phyloP scores from a whole-genome alignment of 2,329 filamentous ascomycete species.

The Pleoardoris graminearum region DNA sequence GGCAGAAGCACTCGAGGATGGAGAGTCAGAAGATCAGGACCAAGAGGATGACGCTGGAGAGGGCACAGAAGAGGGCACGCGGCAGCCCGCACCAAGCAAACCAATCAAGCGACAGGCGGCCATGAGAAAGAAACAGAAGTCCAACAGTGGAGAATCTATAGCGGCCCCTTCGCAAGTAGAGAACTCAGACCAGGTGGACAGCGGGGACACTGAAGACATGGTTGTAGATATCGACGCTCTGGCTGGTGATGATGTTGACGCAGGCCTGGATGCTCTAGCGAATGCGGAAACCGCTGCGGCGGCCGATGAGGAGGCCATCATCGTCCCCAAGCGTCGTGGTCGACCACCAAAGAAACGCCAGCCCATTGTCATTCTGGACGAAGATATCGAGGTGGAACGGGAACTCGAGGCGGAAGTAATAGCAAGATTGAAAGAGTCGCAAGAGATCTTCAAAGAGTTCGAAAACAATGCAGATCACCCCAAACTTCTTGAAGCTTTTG shows the following conservation, averaged over 20 bases:
- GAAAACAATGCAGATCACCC: constrained; percentile 35
- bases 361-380: constrained; percentile 45
- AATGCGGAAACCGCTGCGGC: constrained; percentile 21
- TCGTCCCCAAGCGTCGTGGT: constrained; percentile 43
- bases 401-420: constrained; percentile 53
- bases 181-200: not conserved
- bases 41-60: not conserved
- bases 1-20: constrained; percentile 5
- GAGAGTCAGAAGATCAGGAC: not conserved
- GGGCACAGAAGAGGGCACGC: not conserved
- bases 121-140: constrained; percentile 1
- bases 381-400: constrained; percentile 53
- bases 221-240: constrained; percentile 23
- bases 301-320: constrained; percentile 25
- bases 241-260: constrained; percentile 27
- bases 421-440: constrained; percentile 37
- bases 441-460: constrained; percentile 34
- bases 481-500: constrained; percentile 29
- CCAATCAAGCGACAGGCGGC: constrained; percentile 3
- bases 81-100: not conserved
- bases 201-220: constrained; percentile 8
- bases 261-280: constrained; percentile 24
- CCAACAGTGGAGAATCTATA: not conserved
- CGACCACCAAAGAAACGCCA: constrained; percentile 38
- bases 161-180: not conserved